Evolutionary conservation across 2,329 filamentous ascomycete species (phyloP), one percentile per base, ranked within the genome.

Genomic region (Malbranchea cinnamomea): DNA sequence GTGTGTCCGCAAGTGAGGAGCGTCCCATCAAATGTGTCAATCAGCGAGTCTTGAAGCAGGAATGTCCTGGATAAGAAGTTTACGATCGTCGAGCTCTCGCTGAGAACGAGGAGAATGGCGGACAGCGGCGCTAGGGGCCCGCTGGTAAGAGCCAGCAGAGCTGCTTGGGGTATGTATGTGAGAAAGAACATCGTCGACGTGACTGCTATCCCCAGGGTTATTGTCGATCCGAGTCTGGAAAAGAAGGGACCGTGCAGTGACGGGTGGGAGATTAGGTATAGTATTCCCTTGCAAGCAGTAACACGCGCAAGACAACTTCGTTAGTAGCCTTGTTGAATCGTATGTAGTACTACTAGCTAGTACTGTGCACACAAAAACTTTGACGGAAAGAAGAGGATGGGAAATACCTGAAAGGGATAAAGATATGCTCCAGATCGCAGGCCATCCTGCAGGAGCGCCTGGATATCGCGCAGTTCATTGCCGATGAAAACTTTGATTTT

Each of bases 11-110:
- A 59, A 3, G 63, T 59, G 2, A 77, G 42, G 2, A 78, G 59
- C 6, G 66, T 65, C 11, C 78, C 83, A 48, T 94, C 87, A 50
- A 94, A 94, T 0, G 81, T 87, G 51, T 94, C 84, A 15, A 89
- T 63, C 19, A 94, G 63, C 0, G 82, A 78, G 37, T 91, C 82
- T 40, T 81, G 74, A 25, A 93, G 69, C 21, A 93, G 57, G 49
- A 83, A 87, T 5, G 24, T 28, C 43, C 75, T 72, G 25, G 65
- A 63, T n/a, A 76, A 48, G 18, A 71, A 49, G 26, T 56, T 60
- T 21, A 59, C 60, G 24, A 67, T 53, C 2, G 59, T 56, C 1
- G 60, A 58, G 36, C 63, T 67, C 59, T 77, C 74, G 49, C 62
- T 59, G 32, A 67, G 60, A 6, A 73, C 54, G 12, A 78, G 69